A percentile compares a stretch with the other conserved stretches of the same genome.
These are phyloP conservation scores for Closterium sp. DNA, from an alignment of 139 green algal species.

Conservation along the genomic window DNA sequence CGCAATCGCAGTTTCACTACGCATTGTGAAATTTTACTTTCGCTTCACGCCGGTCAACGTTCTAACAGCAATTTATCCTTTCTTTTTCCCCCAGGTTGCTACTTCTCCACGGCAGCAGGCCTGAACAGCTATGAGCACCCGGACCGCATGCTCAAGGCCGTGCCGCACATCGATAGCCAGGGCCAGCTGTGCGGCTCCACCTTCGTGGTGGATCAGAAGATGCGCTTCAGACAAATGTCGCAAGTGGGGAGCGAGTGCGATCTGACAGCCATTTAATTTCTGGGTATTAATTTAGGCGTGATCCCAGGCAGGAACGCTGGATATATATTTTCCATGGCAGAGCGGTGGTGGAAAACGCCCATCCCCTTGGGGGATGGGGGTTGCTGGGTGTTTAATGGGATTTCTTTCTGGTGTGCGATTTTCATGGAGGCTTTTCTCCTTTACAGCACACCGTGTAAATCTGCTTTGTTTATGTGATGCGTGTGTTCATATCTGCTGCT, in stretches of 20 bases:
- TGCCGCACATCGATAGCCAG: slow-evolving; percentile 30
- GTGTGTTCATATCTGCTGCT: background rate
- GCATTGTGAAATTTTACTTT: background rate
- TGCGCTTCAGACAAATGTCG: background rate
- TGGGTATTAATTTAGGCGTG: background rate
- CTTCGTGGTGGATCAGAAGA: slow-evolving; percentile 5
- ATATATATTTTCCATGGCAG: background rate
- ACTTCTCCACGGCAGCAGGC: slow-evolving; percentile 15
- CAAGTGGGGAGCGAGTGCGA: background rate
- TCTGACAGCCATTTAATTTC: background rate
- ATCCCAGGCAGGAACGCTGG: background rate
- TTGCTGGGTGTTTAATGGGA: background rate
- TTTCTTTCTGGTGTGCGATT: background rate
- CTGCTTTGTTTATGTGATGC: background rate
- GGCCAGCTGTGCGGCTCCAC: slow-evolving; percentile 26
- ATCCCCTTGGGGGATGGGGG: background rate
- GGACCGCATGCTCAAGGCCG: background rate
- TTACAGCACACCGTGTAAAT: background rate
- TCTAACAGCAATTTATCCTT: background rate
- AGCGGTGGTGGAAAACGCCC: background rate
- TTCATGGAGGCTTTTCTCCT: background rate
- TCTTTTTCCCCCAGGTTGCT: slow-evolving; percentile 7
- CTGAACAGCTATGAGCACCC: slow-evolving; percentile 16
- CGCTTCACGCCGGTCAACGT: background rate
- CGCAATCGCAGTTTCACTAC: too few relatives aligned